Evolutionary conservation across 495 filamentous ascomycete species (phyloP), one percentile per base, ranked within the genome.

Genomic region (Letharia columbiana): DNA sequence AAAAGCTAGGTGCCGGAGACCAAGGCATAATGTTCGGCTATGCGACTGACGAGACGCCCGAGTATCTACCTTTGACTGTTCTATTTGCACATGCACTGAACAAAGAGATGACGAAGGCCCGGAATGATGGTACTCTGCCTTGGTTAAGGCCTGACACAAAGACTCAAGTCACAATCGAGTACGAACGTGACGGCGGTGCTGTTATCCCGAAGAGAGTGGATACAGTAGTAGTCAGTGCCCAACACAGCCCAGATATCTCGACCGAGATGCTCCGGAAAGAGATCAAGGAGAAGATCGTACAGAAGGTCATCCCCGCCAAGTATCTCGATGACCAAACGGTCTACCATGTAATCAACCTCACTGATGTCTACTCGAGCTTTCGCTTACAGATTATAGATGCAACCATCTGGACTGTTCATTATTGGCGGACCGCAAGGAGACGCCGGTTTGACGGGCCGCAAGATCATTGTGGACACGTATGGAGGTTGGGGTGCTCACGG

Each of bases 1-100:
- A 98, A 87, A 88, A 96, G 80, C 86, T 98, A 68, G 94, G 94
- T 81, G 94, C 94, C 66, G 94, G 94, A 89, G 94, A 98, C 82
- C 94, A 98, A 83, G 94, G 94, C 83, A 96, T 98, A 84, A 98
- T 98, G 94, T 98, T 98, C 80, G 94, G 94, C 71, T 98, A 98
- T 87, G 94, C 94, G 74, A 96, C 94, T 76, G 93, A 98, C 73
- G 94, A 98, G 85, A 98, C 94, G 74, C 94, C 94, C 68, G 93
- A 98, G 82, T 86, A 94, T 69, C 88, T 98, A 74, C 94, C 94
- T 68, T 81, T 98, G 74, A 97, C 94, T 70, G 82, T 97, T 71
- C 85, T 91, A 64, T 85, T 97, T 75, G 87, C 94, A 73, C 94
- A 98, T 85, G 91, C 91, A 85, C 87, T 98, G 68, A 98, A 98